A percentile compares a stretch with the other conserved stretches of the same genome.
Evolutionary conservation across 2,329 filamentous ascomycete species (phyloP).

Genomic region (Blastomyces silverae): DNA sequence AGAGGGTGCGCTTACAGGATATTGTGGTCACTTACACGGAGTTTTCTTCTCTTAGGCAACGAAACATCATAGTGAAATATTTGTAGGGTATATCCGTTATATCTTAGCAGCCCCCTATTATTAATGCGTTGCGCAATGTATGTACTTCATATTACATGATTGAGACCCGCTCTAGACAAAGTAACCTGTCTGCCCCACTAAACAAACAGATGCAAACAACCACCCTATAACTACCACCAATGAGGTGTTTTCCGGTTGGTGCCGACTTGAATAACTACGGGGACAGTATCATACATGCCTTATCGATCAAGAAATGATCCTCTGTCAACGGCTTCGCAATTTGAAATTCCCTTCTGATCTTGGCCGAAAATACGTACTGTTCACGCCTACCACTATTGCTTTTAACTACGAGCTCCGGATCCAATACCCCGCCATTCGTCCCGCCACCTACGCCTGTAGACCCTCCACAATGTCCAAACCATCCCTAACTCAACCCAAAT

Average conservation of each 20-base stretch:
- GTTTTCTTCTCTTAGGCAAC: neutral
- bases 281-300: neutral
- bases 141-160: neutral
- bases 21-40: neutral
- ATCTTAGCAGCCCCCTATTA: neutral
- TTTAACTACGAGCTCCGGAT: neutral
- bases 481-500: constrained; percentile 15
- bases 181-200: neutral
- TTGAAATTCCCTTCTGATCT: neutral
- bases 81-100: neutral
- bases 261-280: neutral
- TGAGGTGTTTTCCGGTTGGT: neutral
- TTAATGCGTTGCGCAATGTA: neutral
- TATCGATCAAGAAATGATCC: neutral
- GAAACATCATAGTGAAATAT: neutral
- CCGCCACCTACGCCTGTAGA: neutral
- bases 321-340: neutral
- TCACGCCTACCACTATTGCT: neutral
- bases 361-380: neutral
- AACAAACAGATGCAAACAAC: constrained; percentile 6
- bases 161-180: no score
- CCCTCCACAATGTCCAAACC: constrained; percentile 11
- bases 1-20: neutral
- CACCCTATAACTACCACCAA: neutral
- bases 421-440: neutral